Conservation (phyloP, 306 rosid genomes). For the Mucuna pruriens region DNA sequence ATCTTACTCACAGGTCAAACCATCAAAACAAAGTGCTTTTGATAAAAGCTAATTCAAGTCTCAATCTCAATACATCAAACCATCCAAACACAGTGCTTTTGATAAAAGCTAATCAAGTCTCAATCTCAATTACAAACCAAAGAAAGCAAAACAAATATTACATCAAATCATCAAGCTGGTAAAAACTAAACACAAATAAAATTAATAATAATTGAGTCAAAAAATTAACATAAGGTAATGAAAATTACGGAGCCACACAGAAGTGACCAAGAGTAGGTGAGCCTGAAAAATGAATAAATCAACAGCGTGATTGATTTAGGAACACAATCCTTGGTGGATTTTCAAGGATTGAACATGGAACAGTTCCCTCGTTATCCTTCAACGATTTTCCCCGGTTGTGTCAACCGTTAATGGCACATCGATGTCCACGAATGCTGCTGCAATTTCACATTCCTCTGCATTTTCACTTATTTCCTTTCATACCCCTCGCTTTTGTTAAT, state of each 20-base stretch:
- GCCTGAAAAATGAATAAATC: background rate
- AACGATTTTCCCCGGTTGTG: background rate
- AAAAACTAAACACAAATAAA: background rate
- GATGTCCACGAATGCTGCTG: background rate
- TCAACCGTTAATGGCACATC: background rate
- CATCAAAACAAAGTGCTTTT: no score
- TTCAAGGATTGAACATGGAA: background rate
- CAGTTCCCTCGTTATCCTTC: background rate
- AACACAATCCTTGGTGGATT: background rate
- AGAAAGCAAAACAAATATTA: background rate
- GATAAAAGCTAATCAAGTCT: background rate
- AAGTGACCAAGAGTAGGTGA: background rate
- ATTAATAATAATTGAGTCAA: background rate
- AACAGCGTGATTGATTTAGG: background rate
- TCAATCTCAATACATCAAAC: no score
- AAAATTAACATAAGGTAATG: background rate
- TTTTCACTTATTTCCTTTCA: background rate
- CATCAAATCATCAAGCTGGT: background rate
- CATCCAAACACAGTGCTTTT: background rate
- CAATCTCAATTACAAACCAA: background rate
- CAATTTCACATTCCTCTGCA: background rate
- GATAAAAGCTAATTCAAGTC: no score
- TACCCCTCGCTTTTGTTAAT: background rate
- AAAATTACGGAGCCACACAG: background rate
- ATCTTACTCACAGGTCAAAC: no score